A percentile compares a stretch with the other conserved stretches of the same genome.
Evolutionary conservation across 179 eudicot genomes (phyloP).

Genomic region (Carnegiea gigantea): DNA sequence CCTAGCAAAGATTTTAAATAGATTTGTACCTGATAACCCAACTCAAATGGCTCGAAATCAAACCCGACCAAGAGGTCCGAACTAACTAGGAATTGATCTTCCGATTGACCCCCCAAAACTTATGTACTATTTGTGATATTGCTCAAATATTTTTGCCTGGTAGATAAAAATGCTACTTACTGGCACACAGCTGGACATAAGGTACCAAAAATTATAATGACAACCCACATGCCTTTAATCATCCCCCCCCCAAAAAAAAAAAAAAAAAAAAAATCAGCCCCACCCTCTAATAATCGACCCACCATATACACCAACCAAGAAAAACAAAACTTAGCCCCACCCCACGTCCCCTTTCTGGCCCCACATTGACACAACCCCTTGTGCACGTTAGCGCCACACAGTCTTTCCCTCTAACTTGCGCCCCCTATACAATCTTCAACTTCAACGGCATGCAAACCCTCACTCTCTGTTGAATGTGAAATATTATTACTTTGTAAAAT

Average conservation of each 20-base stretch:
- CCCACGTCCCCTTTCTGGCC: constrained; percentile 23
- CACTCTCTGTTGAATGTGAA: too few species aligned
- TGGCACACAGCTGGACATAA: constrained; percentile 27
- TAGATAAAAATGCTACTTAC: constrained; percentile 28
- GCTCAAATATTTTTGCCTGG: constrained; percentile 16
- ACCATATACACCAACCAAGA: constrained; percentile 5
- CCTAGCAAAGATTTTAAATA: too few species aligned
- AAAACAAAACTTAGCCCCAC: constrained; percentile 20
- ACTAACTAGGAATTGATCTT: too few species aligned
- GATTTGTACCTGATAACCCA: too few species aligned
- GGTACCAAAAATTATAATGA: constrained; percentile 26
- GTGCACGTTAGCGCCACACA: neutral
- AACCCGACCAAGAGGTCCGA: too few species aligned
- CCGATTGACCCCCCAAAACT: neutral
- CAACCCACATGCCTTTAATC: constrained; percentile 27
- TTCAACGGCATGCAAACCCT: constrained; percentile 1
- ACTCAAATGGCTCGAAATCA: too few species aligned
- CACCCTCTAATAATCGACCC: neutral
- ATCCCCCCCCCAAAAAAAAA: neutral
- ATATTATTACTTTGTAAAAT: too few species aligned
- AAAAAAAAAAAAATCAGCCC: constrained; percentile 8
- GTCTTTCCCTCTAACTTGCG: neutral
- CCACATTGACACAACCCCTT: constrained; percentile 8
- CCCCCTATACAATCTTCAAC: neutral
- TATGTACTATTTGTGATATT: constrained; percentile 4